Evolutionary conservation across 2,329 filamentous ascomycete genomes (phyloP).

Genomic region (Penicillium glabrum): DNA sequence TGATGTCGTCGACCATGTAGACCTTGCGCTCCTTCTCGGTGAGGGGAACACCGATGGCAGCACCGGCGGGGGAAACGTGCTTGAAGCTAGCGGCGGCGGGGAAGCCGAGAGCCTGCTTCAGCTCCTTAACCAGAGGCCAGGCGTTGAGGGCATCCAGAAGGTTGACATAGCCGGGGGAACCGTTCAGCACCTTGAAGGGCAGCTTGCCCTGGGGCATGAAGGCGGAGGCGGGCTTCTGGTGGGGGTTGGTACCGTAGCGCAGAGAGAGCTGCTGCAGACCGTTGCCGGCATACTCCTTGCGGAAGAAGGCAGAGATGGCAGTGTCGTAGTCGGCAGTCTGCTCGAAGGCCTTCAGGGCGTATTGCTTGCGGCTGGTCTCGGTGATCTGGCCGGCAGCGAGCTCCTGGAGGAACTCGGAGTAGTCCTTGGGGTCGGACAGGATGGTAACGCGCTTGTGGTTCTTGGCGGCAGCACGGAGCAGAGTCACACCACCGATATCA

Average conservation of each 20-base stretch:
- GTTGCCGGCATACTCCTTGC: conserved; percentile 88
- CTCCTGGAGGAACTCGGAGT: conserved; percentile 89
- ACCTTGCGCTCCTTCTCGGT: conserved; percentile 89
- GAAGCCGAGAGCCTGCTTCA: conserved; percentile 81
- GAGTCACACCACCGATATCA: conserved; percentile 95
- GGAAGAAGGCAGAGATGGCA: conserved; percentile 95
- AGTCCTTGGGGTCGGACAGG: conserved; percentile 90
- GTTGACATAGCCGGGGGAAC: conserved; percentile 95
- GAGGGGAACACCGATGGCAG: conserved; percentile 87
- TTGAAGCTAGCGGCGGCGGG: conserved; percentile 98
- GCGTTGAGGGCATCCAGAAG: conserved; percentile 93
- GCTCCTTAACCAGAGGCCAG: conserved; percentile 95
- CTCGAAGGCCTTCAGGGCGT: conserved; percentile 96
- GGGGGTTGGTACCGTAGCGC: conserved; percentile 94
- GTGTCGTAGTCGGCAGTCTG: conserved; percentile 96
- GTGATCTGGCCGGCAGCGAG: conserved; percentile 82
- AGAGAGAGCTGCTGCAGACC: conserved; percentile 81
- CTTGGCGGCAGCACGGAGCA: conserved; percentile 95
- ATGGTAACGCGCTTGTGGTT: conserved; percentile 96
- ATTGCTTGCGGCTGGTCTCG: conserved; percentile 79
- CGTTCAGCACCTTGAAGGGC: conserved; percentile 92
- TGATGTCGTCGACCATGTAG: conserved; percentile 97
- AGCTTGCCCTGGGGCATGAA: conserved; percentile 71
- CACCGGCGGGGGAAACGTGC: conserved; percentile 95
- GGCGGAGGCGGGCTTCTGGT: conserved; percentile 94